Base-by-base conservation (phyloP, 495 filamentous ascomycete genomes). In the Aspergillus incahuasiensis region DNA sequence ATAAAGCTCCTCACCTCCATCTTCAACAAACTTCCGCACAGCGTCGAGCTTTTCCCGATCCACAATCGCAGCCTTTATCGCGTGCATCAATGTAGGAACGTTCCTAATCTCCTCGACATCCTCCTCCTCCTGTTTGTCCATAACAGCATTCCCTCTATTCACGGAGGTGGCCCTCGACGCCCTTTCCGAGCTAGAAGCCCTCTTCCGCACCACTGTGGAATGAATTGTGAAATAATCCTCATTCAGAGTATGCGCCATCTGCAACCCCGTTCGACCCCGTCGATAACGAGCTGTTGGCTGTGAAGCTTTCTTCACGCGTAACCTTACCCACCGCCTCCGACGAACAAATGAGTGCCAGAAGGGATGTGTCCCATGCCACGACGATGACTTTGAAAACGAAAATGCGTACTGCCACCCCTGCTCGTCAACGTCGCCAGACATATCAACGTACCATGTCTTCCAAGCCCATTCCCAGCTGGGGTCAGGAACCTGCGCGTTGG, bases 341-440 rank as follows among this genome's bases (percentile, higher is more conserved):
- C 95, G 80, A 11, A 95, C 95, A 72, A 92, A 97, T 2, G 89
- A 92, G 69, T 91, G 89, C 65, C 89, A 95, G 89, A 91, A 97
- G 18, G 86, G 85, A 65, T 90, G 86, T 24, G 87, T 87, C 6
- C 91, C 89, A 71, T 97, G 95, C 95, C 95, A 99, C 1, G 86
- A 81, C 51, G 89, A 92, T 43, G 80, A 85, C 3, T 2, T 2
- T 2, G 74, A 69, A 62, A 97, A 99, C 56, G 85, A 87, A 72
- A 96, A 90, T 19, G 87, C 88, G 64, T 99, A 99, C 63, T 92
- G 82, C 95, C 95, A 99, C 2, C 95, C 95, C 57, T 95, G 90
- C 55, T 92, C 86, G 62, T 97, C 95, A 9, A 90, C 83, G 57
- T 89, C 84, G n/a, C 83, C 82, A 7, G 89, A 86, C 79, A 91